phyloP scores from a whole-genome alignment of 2,329 filamentous ascomycete species.

The Plenodomus biglobosus region DNA sequence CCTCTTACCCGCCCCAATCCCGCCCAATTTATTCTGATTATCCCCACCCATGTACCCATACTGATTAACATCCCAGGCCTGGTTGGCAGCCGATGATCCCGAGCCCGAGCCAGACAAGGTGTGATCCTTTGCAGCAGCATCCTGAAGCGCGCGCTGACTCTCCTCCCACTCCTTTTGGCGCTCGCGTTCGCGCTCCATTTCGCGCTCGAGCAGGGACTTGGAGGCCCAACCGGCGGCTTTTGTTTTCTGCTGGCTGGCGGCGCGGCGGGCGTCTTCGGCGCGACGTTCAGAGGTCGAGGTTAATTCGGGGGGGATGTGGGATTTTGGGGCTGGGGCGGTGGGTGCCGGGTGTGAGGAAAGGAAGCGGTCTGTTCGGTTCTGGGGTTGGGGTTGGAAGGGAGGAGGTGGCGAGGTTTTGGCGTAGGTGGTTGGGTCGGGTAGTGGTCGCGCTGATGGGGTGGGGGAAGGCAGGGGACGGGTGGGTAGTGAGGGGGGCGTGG shows the following conservation, averaged over 20 bases:
- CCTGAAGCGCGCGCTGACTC: conserved; percentile 65
- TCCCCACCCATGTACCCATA: conserved; percentile 78
- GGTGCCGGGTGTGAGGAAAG: conserved; percentile 59
- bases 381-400: conserved; percentile 41
- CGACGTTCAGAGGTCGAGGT: conserved; percentile 63
- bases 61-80: conserved; percentile 75
- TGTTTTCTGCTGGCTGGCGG: conserved; percentile 61
- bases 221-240: conserved; percentile 65
- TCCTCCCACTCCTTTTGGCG: conserved; percentile 80
- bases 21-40: conserved; percentile 66
- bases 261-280: conserved; percentile 62
- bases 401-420: conserved; percentile 47
- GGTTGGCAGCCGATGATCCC: no score
- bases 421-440: conserved; percentile 40
- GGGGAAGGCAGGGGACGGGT: conserved; percentile 55
- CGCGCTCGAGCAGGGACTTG: conserved; percentile 73
- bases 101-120: conserved; percentile 64
- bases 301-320: conserved; percentile 54
- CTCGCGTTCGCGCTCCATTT: conserved; percentile 79
- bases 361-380: conserved; percentile 59
- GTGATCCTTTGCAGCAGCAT: conserved; percentile 55
- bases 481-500: conserved; percentile 33
- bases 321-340: conserved; percentile 44
- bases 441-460: conserved; percentile 35
- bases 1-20: conserved; percentile 62